Evolutionary conservation across 139 green algal genomes (phyloP), one percentile per base, ranked within the genome.

Genomic region (Closterium sp.): DNA sequence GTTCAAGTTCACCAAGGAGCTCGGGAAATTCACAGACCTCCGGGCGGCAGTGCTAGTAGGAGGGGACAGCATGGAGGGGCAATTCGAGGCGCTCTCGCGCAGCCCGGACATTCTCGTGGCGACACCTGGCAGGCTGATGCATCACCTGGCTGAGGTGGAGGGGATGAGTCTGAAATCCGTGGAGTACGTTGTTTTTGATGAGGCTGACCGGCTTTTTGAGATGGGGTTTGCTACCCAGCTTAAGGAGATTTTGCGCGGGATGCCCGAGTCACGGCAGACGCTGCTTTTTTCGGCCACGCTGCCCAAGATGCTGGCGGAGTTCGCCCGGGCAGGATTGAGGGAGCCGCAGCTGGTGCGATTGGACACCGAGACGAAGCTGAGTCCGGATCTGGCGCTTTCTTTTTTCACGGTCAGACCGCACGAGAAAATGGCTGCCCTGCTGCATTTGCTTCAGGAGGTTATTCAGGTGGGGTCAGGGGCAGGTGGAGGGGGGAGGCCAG

Each of bases 131-230:
- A 96, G 98, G 6, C 93, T 99, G 86, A 95, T 98, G 90, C 98
- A 99, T 91, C 97, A 99, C 93, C 92, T 99, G 16, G 89, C 87
- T 1, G 94, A 95, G 88, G 91, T 95, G 33, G 94, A 96, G 34
- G 93, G 90, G 2, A 93, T 95, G 84, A 92, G 25, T 33, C 43
- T 95, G 83, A 66, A 32, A 81, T 87, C 76, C 88, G 96, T 98
- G 85, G 94, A 98, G 92, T 97, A 97, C 89, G 92, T 95, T 31
- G 97, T 99, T 21, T 96, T 99, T 69, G 98, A 99, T 86, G 97
- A 99, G 81, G 98, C 98, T 5, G 98, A 99, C 95, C 94, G 98
- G 8, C 95, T 99, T 87, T 99, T 99, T 90, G 98, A 99, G 94
- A 98, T 99, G 97, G 98, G 98, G 33, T 98, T 99, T 94, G 96